These are phyloP conservation scores for Warburgia ugandensis DNA, from an alignment of 164 flowering plant species.

Conservation along the genomic window DNA sequence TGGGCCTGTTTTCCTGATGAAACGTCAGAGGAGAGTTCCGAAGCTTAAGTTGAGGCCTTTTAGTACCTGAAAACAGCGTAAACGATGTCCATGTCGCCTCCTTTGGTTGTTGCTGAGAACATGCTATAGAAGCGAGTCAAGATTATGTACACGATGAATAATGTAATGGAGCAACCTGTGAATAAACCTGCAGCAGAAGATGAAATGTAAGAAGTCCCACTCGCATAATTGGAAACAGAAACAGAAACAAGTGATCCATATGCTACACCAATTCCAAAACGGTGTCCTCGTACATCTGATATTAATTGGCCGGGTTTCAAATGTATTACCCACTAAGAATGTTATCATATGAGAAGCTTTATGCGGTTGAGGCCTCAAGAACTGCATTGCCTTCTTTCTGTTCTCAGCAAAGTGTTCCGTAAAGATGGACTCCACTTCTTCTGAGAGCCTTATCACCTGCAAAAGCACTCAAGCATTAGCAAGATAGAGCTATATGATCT, in stretches of 20 bases:
- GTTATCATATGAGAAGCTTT: slow-evolving; percentile 88
- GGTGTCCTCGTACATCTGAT: too few relatives aligned
- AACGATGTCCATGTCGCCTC: slow-evolving; percentile 67
- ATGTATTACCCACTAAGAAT: slow-evolving; percentile 92
- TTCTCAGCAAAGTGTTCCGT: slow-evolving; percentile 91
- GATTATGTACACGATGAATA: slow-evolving; percentile 72
- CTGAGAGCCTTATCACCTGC: slow-evolving; percentile 79
- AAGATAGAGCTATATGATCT: not conserved
- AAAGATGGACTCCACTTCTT: slow-evolving; percentile 98
- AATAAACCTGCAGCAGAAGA: slow-evolving; percentile 59
- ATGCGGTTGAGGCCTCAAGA: slow-evolving; percentile 65
- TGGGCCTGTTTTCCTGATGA: too few relatives aligned
- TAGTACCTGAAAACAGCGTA: slow-evolving; percentile 93
- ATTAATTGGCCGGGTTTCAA: too few relatives aligned
- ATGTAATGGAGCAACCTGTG: slow-evolving; percentile 82
- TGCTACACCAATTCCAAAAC: too few relatives aligned
- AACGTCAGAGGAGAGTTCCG: not conserved
- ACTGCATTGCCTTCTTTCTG: slow-evolving; percentile 95
- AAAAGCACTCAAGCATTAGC: slow-evolving; percentile 1
- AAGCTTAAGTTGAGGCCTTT: not conserved
- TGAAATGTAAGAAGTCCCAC: too few relatives aligned
- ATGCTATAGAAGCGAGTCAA: slow-evolving; percentile 76
- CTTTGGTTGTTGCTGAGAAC: slow-evolving; percentile 37
- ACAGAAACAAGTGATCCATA: too few relatives aligned
- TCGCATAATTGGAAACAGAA: too few relatives aligned